phyloP scores from a whole-genome alignment of 352 stramenopile species.

The Phytophthora macrochlamydospora region DNA sequence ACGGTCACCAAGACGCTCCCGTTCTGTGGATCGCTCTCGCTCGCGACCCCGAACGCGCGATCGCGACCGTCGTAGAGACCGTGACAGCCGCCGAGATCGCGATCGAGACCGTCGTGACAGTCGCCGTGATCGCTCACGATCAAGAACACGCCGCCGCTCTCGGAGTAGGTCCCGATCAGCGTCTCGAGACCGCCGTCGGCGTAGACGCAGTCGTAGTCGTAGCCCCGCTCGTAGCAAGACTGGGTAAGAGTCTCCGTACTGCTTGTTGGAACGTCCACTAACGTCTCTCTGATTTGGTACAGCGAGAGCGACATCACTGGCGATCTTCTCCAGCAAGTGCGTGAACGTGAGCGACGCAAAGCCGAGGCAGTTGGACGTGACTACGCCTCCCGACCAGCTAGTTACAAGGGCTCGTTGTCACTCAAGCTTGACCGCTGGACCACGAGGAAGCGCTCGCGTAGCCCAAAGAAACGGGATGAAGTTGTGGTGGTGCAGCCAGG shows the following conservation, averaged over 20 bases:
- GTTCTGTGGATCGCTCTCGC: constrained; percentile 35
- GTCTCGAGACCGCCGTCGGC: constrained; percentile 37
- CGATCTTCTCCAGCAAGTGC: constrained; percentile 92
- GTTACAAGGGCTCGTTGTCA: constrained; percentile 93
- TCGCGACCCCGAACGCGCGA: constrained; percentile 48
- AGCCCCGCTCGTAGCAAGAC: constrained; percentile 17
- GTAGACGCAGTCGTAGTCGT: constrained; percentile 34
- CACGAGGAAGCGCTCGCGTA: constrained; percentile 68
- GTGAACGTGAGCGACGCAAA: constrained; percentile 91
- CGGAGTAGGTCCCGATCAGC: constrained; percentile 43
- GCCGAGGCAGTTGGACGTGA: constrained; percentile 88
- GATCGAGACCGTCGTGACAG: constrained; percentile 30
- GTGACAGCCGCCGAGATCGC: constrained; percentile 31
- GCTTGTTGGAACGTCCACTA: not conserved
- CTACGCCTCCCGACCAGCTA: constrained; percentile 89
- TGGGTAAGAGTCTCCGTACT: constrained; percentile 11
- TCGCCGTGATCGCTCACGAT: constrained; percentile 48
- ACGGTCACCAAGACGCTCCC: constrained; percentile 43
- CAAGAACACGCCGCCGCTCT: constrained; percentile 41
- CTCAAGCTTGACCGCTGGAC: constrained; percentile 92
- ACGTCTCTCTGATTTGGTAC: constrained; percentile 5
- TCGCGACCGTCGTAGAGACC: constrained; percentile 27
- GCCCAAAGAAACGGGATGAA: constrained; percentile 65
- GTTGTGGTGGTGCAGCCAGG: constrained; percentile 46
- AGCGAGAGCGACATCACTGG: constrained; percentile 50